Percentiles rank a stretch among this genome's conserved stretches.
Conservation (phyloP, 768 basidiomycete genomes). For the Collybiopsis confluens region DNA sequence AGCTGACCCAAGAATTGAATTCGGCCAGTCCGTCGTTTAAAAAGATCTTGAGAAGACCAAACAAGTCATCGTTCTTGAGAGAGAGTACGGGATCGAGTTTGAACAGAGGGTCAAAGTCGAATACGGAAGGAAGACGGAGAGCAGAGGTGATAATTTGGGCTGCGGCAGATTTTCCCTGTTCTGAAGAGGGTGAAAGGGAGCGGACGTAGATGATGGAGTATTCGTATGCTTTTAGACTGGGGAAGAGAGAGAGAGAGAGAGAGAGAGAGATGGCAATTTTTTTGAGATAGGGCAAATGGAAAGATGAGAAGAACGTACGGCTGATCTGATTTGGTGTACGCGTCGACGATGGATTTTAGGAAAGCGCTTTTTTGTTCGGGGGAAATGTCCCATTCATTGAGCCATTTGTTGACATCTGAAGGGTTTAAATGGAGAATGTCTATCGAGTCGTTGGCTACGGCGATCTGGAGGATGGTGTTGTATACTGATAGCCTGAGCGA, state of each 20-base stretch:
- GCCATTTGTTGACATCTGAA: slow-evolving; percentile 68
- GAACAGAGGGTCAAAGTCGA: slow-evolving; percentile 81
- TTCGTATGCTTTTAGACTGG: slow-evolving; percentile 58
- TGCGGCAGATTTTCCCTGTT: slow-evolving; percentile 49
- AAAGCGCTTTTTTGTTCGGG: slow-evolving; percentile 61
- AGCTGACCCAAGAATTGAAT: slow-evolving; percentile 55
- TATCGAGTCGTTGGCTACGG: slow-evolving; percentile 57
- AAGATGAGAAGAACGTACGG: slow-evolving; percentile 39
- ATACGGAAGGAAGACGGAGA: slow-evolving; percentile 59
- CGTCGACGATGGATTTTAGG: slow-evolving; percentile 58
- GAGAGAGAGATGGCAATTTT: too few relatives aligned
- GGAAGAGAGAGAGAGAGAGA: background rate
- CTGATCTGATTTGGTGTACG: slow-evolving; percentile 53
- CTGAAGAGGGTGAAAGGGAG: slow-evolving; percentile 52
- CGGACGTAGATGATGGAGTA: slow-evolving; percentile 61
- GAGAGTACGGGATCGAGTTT: slow-evolving; percentile 68
- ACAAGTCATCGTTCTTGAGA: slow-evolving; percentile 65
- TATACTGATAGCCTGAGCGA: slow-evolving; percentile 62
- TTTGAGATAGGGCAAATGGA: background rate
- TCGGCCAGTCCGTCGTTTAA: slow-evolving; percentile 59
- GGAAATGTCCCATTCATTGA: slow-evolving; percentile 70
- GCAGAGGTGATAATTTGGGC: slow-evolving; percentile 59
- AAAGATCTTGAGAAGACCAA: slow-evolving; percentile 73
- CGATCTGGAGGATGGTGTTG: slow-evolving; percentile 54
- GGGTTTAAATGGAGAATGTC: slow-evolving; percentile 56